Base-by-base conservation (phyloP, 2,329 filamentous ascomycete species). In the Monilinia polystroma region DNA sequence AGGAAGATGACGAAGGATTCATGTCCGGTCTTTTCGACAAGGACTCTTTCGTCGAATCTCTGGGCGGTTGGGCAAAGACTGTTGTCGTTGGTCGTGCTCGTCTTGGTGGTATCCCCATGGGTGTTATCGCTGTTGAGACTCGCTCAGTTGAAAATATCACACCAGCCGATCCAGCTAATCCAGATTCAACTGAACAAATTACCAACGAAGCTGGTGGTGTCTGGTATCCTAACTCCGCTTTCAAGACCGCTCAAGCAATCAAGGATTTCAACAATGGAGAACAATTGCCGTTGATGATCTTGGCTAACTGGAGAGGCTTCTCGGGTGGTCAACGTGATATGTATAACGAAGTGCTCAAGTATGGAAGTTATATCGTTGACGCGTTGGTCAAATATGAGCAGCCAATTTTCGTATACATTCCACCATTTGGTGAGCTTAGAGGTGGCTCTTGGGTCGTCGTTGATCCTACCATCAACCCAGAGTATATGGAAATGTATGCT, bases 281-380 rank as follows among this genome's bases (percentile, higher is more conserved):
- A 82, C 95, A 99, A 83, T 85, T 99, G 76, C 95, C 95, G 67
- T 83, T 99, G 72, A 98, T 99, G 93, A 99, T 99, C 78, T 88
- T 99, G 71, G 95, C 95, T 81, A 99, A 99, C 86, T 99, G 95
- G 95, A 90, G 95, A 88, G 95, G 95, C 84, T 99, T 99, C 92
- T 99, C 95, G 73, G 95, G 95, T 83, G 95, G 95, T 72, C 95
- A 99, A 82, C 92, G 94, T 74, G 95, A 99, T 81, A 99, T 99
- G 95, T 99, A 96, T 88, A 97, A 98, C 82, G 95, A 99, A 82
- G 95, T 99, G 20, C 88, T 99, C 80, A 99, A 99, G 85, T 99
- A 99, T 77, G 95, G 95, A 77, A 97, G 94, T 23, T 98, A 95
- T 85, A 99, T 99, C 77, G 95, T 99, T 73, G 95, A 99, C 76